phyloP scores from a whole-genome alignment of 2,329 filamentous ascomycete species.

The Aspergillus fumigatus region DNA sequence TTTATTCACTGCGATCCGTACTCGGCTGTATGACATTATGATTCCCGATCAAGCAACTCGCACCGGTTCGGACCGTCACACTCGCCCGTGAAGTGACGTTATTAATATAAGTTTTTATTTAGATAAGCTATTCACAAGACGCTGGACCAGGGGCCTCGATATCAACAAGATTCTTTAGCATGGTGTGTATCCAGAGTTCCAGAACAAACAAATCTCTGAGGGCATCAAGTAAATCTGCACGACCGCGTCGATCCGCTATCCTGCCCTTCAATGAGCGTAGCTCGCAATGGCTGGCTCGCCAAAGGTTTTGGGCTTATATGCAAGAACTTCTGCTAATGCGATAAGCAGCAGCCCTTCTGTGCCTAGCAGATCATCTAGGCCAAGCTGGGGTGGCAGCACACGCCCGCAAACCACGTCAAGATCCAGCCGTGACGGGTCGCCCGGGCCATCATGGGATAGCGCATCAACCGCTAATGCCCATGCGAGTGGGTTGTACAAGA shows the following conservation, averaged over 20 bases:
- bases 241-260: neutral
- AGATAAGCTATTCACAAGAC: neutral
- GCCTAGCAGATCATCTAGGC: slow-evolving; percentile 43
- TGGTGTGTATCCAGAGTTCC: neutral
- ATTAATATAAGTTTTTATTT: neutral
- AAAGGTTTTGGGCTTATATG: slow-evolving; percentile 30
- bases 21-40: neutral
- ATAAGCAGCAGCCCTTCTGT: slow-evolving; percentile 42
- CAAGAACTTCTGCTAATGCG: slow-evolving; percentile 32
- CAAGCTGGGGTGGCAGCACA: slow-evolving; percentile 14
- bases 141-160: too few relatives aligned
- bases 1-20: too few relatives aligned
- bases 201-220: neutral
- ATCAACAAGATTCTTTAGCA: neutral
- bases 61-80: neutral
- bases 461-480: slow-evolving; percentile 45
- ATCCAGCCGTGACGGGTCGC: slow-evolving; percentile 36
- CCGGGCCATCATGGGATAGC: slow-evolving; percentile 46
- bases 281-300: slow-evolving; percentile 40
- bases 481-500: slow-evolving; percentile 47
- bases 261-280: slow-evolving; percentile 28
- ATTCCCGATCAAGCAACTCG: too few relatives aligned
- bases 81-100: neutral
- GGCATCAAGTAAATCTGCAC: neutral
- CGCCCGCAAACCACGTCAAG: slow-evolving; percentile 38